A percentile compares a stretch with the other conserved stretches of the same genome.
These are phyloP conservation scores for Pichia eremophila DNA, from an alignment of 805 yeast genomes.

Conservation along the genomic window DNA sequence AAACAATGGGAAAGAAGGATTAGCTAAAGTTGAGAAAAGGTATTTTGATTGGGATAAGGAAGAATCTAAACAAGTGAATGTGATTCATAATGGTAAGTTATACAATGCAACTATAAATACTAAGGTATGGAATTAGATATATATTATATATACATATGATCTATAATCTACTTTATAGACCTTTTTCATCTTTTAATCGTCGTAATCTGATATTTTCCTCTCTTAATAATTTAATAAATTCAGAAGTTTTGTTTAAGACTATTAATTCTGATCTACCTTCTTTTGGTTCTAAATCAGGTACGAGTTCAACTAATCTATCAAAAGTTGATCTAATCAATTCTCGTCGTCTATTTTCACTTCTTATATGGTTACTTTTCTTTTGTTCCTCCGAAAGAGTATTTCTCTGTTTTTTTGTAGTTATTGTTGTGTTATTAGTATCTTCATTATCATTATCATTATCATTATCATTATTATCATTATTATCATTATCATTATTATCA, in stretches of 20 bases:
- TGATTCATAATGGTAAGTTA: not conserved
- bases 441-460: no score
- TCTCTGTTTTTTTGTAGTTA: not conserved
- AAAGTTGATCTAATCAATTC: constrained; percentile 78
- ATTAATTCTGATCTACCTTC: constrained; percentile 77
- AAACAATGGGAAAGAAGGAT: constrained; percentile 50
- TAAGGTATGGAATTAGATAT: constrained; percentile 4
- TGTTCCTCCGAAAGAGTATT: constrained; percentile 14
- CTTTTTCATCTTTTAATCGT: not conserved
- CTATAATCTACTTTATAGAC: not conserved
- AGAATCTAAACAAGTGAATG: constrained; percentile 1
- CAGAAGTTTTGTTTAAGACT: constrained; percentile 50
- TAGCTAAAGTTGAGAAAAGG: constrained; percentile 45
- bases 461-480: not conserved
- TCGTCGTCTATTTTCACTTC: constrained; percentile 74
- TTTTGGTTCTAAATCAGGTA: constrained; percentile 59
- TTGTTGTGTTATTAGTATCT: no score
- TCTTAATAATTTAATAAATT: constrained; percentile 43
- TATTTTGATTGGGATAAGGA: constrained; percentile 21
- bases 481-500: no score
- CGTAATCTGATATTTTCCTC: constrained; percentile 31
- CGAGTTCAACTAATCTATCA: constrained; percentile 61
- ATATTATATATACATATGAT: no score
- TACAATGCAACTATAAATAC: constrained; percentile 3
- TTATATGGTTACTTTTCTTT: constrained; percentile 27